Evolutionary conservation across 140 eudicot genomes (phyloP), one percentile per base, ranked within the genome.

Genomic region (Anethum foeniculum): DNA sequence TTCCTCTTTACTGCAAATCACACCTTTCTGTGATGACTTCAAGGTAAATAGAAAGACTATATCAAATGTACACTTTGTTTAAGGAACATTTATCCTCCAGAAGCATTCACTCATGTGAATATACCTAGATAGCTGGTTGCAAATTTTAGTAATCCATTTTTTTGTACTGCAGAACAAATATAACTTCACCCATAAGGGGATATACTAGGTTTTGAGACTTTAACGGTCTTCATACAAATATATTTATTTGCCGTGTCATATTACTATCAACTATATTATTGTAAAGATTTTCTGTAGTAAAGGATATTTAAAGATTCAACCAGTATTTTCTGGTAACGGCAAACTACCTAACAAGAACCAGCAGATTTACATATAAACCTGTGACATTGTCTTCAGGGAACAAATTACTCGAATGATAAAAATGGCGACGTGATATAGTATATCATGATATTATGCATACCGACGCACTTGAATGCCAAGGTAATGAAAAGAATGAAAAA

Each of bases 1-100:
- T 82, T 93, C 93, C 89, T 96, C 99, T 86, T 96, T 96, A 83
- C 99, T 96, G 94, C 85, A 90, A 87, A 52, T 77, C 71, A 49
- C 71, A 72, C 47, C 28, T 23, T 52, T 30, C 62, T 46, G 75
- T 49, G 11, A 38, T 25, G 48, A 23, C 10, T 56, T 52, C 38
- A n/a, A 39, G 71, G 73, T 36, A 27, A 15, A 38, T 68, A 32
- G 3, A 68, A 21, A 68, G 10, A 9, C 44, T 1, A 68, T 68
- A 32, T 34, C n/a, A 32, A 15, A 12, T 62, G 2, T 3, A 32
- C 71, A 25, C 36, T 62, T 27, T 62, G 71, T 12, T 62, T 25
- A 25, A 62, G 36, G 36, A 62, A 60, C 0, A 60, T 60, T 25
- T 10, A 60, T 25, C 34, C 34, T 25, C 69, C 28, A 60, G 6